phyloP scores from a whole-genome alignment of 2,329 filamentous ascomycete species.

The Fusarium ambrosium region DNA sequence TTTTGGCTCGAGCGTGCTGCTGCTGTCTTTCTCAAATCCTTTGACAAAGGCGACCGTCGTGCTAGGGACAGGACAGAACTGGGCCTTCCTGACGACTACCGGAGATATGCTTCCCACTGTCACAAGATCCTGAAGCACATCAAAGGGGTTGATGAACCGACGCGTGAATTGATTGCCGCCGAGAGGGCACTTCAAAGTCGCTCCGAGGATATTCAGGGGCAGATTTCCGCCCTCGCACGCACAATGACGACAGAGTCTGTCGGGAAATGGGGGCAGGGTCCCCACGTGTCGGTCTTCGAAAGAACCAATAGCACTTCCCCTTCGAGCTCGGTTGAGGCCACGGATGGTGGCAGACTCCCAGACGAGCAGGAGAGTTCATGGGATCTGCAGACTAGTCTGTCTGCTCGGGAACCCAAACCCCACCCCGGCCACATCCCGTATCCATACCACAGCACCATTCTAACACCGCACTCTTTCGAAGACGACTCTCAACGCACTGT shows the following conservation, averaged over 20 bases:
- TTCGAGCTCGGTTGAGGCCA: constrained; percentile 30
- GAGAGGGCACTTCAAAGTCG: constrained; percentile 28
- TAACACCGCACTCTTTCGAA: constrained; percentile 22
- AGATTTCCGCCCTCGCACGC: constrained; percentile 28
- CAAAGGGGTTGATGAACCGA: constrained; percentile 29
- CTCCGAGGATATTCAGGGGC: constrained; percentile 37
- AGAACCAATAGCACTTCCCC: constrained; percentile 40
- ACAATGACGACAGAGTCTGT: constrained; percentile 31
- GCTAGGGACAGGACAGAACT: constrained; percentile 26
- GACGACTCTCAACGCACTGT: constrained; percentile 20
- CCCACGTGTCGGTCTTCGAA: constrained; percentile 45
- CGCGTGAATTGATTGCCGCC: constrained; percentile 22
- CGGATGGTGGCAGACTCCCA: constrained; percentile 19
- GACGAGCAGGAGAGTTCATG: constrained; percentile 8
- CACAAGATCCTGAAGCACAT: constrained; percentile 42
- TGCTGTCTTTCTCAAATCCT: constrained; percentile 41
- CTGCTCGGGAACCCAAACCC: constrained; percentile 23
- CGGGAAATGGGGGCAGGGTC: constrained; percentile 26
- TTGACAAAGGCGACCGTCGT: constrained; percentile 37
- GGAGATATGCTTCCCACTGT: constrained; percentile 41
- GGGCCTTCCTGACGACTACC: constrained; percentile 43
- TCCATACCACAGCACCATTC: constrained; percentile 35
- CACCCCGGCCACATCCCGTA: constrained; percentile 37
- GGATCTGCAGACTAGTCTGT: constrained; percentile 28
- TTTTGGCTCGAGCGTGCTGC: constrained; percentile 45